Percentiles rank a stretch among this genome's conserved stretches.
Conservation (phyloP, 1,139 yeast species). For the Candida tunisiensis region DNA sequence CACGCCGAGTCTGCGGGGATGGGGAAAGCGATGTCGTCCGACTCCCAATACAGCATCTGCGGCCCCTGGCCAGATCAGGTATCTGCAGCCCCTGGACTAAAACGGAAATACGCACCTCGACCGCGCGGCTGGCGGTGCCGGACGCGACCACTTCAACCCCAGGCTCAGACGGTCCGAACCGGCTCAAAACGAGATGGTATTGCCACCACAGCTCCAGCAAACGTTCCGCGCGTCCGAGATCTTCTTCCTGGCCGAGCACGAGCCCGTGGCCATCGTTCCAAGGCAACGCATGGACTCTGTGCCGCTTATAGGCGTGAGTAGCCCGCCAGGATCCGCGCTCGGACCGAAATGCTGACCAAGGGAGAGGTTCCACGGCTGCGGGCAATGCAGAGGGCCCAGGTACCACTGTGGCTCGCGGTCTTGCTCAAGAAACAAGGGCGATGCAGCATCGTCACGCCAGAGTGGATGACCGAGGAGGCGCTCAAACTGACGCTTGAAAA, state of each 20-base stretch:
- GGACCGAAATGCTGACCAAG: too few relatives aligned
- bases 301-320: constrained; percentile 44
- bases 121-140: too few relatives aligned
- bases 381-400: constrained; percentile 53
- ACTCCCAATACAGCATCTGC: too few relatives aligned
- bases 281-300: constrained; percentile 49
- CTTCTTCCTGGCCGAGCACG: constrained; percentile 75
- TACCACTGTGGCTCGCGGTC: constrained; percentile 83
- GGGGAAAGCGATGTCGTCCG: too few relatives aligned
- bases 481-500: constrained; percentile 47
- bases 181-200: constrained; percentile 53
- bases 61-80: too few relatives aligned
- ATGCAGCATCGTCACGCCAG: constrained; percentile 75
- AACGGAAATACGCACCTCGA: too few relatives aligned
- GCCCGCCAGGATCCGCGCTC: too few relatives aligned
- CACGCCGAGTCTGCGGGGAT: too few relatives aligned
- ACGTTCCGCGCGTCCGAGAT: constrained; percentile 66
- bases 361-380: constrained; percentile 31
- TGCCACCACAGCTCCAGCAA: constrained; percentile 38
- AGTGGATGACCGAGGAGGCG: constrained; percentile 55
- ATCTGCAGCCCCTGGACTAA: too few relatives aligned
- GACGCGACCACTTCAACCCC: too few relatives aligned
- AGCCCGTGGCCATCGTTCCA: constrained; percentile 55
- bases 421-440: constrained; percentile 70
- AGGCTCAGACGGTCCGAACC: too few relatives aligned